These are phyloP conservation scores for Begonia loranthoides DNA, from an alignment of 306 rosid genomes.

Conservation along the genomic window DNA sequence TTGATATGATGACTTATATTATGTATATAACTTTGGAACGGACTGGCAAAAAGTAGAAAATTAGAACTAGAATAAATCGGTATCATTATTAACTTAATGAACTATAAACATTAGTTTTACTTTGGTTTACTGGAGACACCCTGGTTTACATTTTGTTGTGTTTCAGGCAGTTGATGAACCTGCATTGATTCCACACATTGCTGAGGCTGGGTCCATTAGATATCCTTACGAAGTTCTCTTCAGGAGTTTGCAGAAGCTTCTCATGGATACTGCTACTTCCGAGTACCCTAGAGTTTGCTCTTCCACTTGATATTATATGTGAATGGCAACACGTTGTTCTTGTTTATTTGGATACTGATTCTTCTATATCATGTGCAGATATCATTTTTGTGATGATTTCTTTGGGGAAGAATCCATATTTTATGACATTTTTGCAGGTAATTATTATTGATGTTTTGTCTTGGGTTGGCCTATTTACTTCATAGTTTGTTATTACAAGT, in stretches of 20 bases:
- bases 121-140: no score
- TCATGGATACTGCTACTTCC: conserved; percentile 85
- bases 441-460: conserved; percentile 4
- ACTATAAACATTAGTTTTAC: no score
- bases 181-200: conserved; percentile 79
- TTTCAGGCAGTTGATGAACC: conserved; percentile 80
- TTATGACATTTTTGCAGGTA: conserved; percentile 71
- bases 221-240: conserved; percentile 83
- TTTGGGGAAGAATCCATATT: conserved; percentile 64
- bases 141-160: neutral
- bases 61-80: neutral
- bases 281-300: conserved; percentile 44
- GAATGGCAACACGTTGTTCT: no score
- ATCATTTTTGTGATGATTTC: conserved; percentile 70
- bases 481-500: no score
- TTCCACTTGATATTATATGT: conserved; percentile 11
- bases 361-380: conserved; percentile 35
- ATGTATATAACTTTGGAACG: no score
- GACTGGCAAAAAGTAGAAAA: no score
- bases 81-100: neutral
- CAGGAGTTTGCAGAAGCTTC: conserved; percentile 87
- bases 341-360: neutral
- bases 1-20: no score
- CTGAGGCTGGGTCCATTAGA: conserved; percentile 77
- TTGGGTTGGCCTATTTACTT: no score